Evolutionary conservation across 116 monocot species (phyloP).

Genomic region (Cymodocea nodosa): DNA sequence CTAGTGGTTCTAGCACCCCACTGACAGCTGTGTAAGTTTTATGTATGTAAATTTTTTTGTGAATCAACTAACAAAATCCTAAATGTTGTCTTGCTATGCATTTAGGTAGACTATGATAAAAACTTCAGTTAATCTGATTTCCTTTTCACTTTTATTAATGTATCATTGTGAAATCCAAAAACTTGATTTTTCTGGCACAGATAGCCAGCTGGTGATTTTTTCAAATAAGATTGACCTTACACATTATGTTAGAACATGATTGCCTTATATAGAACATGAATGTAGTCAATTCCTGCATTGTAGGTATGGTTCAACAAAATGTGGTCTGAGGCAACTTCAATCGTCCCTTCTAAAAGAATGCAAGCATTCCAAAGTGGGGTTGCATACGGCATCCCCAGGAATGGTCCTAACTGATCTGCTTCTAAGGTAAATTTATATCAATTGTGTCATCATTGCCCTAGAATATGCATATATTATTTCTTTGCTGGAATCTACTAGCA

Average conservation of each 20-base stretch:
- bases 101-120: no score
- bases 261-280: not conserved
- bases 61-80: not conserved
- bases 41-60: not conserved
- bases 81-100: not conserved
- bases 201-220: no score
- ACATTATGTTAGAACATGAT: not conserved
- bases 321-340: constrained; percentile 89
- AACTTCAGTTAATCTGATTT: no score
- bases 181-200: no score
- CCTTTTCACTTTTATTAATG: no score
- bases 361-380: constrained; percentile 77
- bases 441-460: not conserved
- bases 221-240: not conserved
- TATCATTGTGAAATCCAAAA: no score
- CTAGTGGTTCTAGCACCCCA: constrained; percentile 97
- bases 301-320: constrained; percentile 96
- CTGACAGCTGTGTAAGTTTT: constrained; percentile 84
- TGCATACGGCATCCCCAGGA: constrained; percentile 97
- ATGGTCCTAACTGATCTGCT: constrained; percentile 96
- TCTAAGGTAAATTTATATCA: constrained; percentile 41
- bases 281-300: constrained; percentile 1
- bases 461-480: not conserved
- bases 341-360: constrained; percentile 75
- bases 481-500: no score